Conservation (phyloP, 495 filamentous ascomycete genomes). For the Podospora sp. region DNA sequence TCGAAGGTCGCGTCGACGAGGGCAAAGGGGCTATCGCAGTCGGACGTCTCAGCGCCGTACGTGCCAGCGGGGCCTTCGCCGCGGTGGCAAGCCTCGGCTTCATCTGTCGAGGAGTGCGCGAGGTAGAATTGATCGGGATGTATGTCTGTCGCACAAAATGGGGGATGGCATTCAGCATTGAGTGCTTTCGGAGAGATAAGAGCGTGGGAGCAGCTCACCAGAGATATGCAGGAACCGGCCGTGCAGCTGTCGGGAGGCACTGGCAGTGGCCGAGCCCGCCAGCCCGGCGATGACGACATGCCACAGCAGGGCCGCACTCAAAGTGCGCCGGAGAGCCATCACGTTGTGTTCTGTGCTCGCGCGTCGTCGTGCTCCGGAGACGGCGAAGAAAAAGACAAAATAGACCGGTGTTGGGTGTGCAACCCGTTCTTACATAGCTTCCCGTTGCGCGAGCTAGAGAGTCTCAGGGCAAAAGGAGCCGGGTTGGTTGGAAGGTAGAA, state of each 20-base stretch:
- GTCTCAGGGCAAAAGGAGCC: not conserved
- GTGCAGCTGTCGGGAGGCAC: conserved; percentile 56
- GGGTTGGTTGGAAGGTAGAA: not conserved
- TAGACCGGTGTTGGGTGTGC: not conserved
- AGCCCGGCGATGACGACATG: conserved; percentile 40
- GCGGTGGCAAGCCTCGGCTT: conserved; percentile 75
- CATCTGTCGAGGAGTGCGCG: conserved; percentile 67
- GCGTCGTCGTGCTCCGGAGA: not conserved
- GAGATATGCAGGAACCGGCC: conserved; percentile 95
- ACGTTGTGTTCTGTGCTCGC: not conserved
- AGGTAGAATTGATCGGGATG: conserved; percentile 89
- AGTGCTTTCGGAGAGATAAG: conserved; percentile 4
- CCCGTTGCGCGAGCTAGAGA: conserved; percentile 1
- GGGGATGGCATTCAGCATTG: not conserved
- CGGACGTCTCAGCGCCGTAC: conserved; percentile 80
- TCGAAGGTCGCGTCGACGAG: conserved; percentile 88
- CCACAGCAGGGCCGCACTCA: conserved; percentile 35
- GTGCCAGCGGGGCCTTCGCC: conserved; percentile 74
- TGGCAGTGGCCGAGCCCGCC: conserved; percentile 22
- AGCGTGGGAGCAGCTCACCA: conserved; percentile 56
- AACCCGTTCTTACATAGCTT: conserved; percentile 19
- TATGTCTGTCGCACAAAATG: conserved; percentile 62
- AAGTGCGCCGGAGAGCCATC: conserved; percentile 30
- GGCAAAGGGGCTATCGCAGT: conserved; percentile 81
- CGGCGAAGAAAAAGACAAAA: conserved; percentile 15